phyloP scores from a whole-genome alignment of 2,329 filamentous ascomycete genomes.

The Biscogniauxia marginata region DNA sequence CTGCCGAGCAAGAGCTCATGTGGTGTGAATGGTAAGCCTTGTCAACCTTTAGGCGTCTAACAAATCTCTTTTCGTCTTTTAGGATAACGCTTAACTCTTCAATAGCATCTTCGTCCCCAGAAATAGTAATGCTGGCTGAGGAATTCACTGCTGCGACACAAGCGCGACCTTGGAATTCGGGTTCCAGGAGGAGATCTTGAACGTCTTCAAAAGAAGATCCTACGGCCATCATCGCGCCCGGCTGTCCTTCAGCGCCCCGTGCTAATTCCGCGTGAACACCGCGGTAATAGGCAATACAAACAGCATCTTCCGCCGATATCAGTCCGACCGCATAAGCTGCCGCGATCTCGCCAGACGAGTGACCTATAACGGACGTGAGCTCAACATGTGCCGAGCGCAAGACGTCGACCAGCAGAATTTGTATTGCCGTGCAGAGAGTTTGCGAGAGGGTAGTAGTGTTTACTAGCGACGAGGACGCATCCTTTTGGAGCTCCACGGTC shows the following conservation, averaged over 20 bases:
- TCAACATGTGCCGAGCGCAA: conserved; percentile 35
- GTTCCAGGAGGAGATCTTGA: conserved; percentile 9
- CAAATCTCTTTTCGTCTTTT: conserved; percentile 10
- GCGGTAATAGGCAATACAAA: conserved; percentile 31
- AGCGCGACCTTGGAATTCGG: conserved; percentile 22
- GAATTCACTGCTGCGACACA: conserved; percentile 25
- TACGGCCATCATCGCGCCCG: conserved; percentile 41
- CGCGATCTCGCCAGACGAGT: conserved; percentile 45
- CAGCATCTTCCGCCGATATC: conserved; percentile 32
- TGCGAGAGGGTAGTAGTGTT: conserved; percentile 32
- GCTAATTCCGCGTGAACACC: conserved; percentile 1
- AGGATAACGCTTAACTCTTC: conserved; percentile 5
- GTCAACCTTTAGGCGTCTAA: conserved; percentile 11
- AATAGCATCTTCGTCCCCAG: conserved; percentile 14
- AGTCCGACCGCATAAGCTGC: conserved; percentile 41
- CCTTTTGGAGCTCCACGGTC: neutral
- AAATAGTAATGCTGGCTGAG: conserved; percentile 18
- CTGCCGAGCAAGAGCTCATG: conserved; percentile 32
- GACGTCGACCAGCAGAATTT: conserved; percentile 39
- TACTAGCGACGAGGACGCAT: neutral
- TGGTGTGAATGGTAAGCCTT: conserved; percentile 30
- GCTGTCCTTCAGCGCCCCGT: conserved; percentile 1
- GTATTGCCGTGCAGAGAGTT: conserved; percentile 39
- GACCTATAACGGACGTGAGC: conserved; percentile 38
- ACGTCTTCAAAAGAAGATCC: conserved; percentile 34